Evolutionary conservation across 208 protist genomes (phyloP), one percentile per base, ranked within the genome.

Genomic region (Acanthamoeba quina): DNA sequence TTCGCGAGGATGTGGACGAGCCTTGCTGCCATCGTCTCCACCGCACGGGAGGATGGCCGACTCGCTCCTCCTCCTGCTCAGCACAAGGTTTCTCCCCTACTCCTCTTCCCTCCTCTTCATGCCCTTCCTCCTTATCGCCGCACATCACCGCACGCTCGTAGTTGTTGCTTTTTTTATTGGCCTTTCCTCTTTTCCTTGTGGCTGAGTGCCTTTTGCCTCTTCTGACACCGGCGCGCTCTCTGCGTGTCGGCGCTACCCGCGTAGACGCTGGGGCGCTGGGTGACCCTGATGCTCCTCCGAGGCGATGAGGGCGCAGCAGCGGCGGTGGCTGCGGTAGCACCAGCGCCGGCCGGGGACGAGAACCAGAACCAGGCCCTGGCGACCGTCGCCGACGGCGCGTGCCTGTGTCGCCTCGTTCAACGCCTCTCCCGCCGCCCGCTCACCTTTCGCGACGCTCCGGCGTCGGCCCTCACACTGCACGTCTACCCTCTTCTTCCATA

Each of bases 41-140:
- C 72, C 17, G 72, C 72, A 15, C 72, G 72, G 15, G 72, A 82
- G 72, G 72, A 52, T 82, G 72, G 72, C 13, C 72, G 72, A 9
- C 72, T 82, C 41, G 72, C 72, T 17, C 72, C 72, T 82, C 72
- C 72, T 24, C 72, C 72, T 54, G 72, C 72, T 82, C 72, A 82
- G 34, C 72, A 82, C 72, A 82, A 82, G 44, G 72, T 82, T 34
- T 13, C 10, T 26, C n/a, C n/a, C n/a, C n/a, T n/a, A n/a, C n/a
- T n/a, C n/a, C n/a, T n/a, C n/a, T n/a, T n/a, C n/a, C 9, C 58
- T 64, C 26, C 58, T n/a, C 58, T 4, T 64, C 4, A 64, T 31
- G 1, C 1, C 31, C 10, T 4, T 26, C 24, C 66, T 74, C n/a
- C 24, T 41, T 31, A 74, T 1, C 66, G 26, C 11, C 13, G 31